Percentiles rank a stretch among this genome's conserved stretches.
These are phyloP conservation scores for Eremothecium cymbalariae DNA, from an alignment of 1,139 yeast species.

Conservation along the genomic window DNA sequence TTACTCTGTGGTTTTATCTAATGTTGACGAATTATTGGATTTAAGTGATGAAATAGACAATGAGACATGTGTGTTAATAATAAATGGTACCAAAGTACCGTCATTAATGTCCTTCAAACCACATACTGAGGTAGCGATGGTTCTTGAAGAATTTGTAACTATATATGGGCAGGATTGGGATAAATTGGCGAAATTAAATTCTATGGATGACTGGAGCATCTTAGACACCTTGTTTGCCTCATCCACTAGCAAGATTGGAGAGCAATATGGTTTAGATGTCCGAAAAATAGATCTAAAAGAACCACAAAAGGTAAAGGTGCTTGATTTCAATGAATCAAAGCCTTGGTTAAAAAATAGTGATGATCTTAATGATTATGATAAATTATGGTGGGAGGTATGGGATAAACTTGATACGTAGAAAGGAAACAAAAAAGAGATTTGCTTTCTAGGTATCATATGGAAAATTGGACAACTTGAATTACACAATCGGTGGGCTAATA, in stretches of 20 bases:
- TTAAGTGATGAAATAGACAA: slow-evolving; percentile 24
- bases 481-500: too few species aligned
- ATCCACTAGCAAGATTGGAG: slow-evolving; percentile 12
- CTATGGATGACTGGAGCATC: slow-evolving; percentile 20
- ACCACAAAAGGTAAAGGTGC: slow-evolving; percentile 13
- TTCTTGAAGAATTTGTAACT: slow-evolving; percentile 30
- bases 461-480: too few species aligned
- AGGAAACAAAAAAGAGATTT: too few species aligned
- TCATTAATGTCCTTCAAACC: slow-evolving; percentile 26
- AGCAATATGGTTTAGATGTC: slow-evolving; percentile 26
- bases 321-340: slow-evolving; percentile 17
- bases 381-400: background rate
- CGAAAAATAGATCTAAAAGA: background rate
- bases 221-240: slow-evolving; percentile 21
- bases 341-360: slow-evolving; percentile 18
- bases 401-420: background rate
- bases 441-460: too few species aligned
- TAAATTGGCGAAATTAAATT: slow-evolving; percentile 14
- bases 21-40: slow-evolving; percentile 27
- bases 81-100: slow-evolving; percentile 15
- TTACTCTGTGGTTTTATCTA: slow-evolving; percentile 22
- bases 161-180: slow-evolving; percentile 22
- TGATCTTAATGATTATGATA: slow-evolving; percentile 1
- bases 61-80: slow-evolving; percentile 19
- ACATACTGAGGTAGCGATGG: slow-evolving; percentile 27